Percentiles rank a stretch among this genome's conserved stretches.
Evolutionary conservation across 2,329 filamentous ascomycete species (phyloP).

Genomic region (Sporothrix pallida): DNA sequence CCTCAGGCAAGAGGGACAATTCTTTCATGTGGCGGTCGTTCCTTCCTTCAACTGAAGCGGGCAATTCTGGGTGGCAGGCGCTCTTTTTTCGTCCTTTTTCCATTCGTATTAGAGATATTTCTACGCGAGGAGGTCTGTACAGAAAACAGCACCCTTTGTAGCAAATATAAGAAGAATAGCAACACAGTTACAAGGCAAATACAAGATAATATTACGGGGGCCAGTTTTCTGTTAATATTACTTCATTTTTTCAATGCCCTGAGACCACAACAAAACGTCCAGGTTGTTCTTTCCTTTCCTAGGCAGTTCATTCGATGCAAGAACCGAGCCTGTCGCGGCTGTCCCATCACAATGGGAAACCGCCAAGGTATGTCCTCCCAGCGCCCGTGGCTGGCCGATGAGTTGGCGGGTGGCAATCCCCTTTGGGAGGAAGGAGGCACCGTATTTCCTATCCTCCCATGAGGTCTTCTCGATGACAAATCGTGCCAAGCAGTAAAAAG

Average conservation of each 20-base stretch:
- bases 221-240: neutral
- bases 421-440: neutral
- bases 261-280: neutral
- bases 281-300: conserved; percentile 10
- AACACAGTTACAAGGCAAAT: neutral
- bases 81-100: conserved; percentile 7
- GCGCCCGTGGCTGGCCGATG: neutral
- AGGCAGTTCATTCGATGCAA: conserved; percentile 24
- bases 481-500: conserved; percentile 17
- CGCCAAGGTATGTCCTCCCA: neutral
- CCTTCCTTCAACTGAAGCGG: neutral
- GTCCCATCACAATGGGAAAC: neutral
- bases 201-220: neutral
- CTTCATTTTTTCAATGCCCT: neutral
- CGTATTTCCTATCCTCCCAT: neutral
- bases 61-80: neutral
- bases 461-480: conserved; percentile 32
- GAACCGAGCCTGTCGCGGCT: conserved; percentile 33
- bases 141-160: neutral
- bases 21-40: neutral
- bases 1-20: conserved; percentile 1
- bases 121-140: neutral
- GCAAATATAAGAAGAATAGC: neutral
- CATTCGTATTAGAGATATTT: conserved; percentile 1
- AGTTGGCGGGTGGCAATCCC: conserved; percentile 21